Conservation (phyloP, 202 grass and related monocot species). For the Bolboschoenoplectus hybrid region DNA sequence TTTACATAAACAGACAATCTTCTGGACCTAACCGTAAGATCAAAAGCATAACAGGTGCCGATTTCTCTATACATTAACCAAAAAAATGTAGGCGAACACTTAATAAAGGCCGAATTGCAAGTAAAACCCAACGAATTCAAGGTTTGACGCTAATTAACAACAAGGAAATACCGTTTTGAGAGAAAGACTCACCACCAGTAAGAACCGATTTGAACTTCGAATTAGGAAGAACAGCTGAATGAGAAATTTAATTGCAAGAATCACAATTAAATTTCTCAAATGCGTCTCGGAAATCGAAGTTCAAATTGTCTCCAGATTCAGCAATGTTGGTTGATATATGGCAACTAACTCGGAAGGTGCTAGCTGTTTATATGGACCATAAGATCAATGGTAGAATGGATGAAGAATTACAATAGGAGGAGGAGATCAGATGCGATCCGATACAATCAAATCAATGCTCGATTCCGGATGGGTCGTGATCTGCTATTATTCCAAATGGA, state of each 20-base stretch:
- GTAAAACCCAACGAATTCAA: background rate
- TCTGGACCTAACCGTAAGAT: background rate
- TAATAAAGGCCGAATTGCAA: background rate
- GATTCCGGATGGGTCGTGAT: background rate
- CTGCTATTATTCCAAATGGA: no score
- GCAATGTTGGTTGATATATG: slow-evolving; percentile 6
- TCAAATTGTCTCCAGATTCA: background rate
- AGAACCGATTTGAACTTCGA: slow-evolving; percentile 31
- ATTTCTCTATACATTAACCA: background rate
- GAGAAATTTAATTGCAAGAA: slow-evolving; percentile 13
- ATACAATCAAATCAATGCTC: background rate
- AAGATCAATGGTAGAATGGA: background rate
- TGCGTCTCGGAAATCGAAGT: background rate
- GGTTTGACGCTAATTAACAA: background rate
- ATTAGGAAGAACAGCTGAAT: background rate
- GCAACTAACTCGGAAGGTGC: background rate
- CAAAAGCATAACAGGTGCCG: background rate
- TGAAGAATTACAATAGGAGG: no score
- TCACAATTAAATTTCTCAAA: slow-evolving; percentile 9
- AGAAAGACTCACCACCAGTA: background rate
- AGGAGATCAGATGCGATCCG: background rate
- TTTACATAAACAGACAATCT: background rate
- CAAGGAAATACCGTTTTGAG: background rate
- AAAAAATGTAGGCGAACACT: background rate
- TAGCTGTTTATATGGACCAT: slow-evolving; percentile 1